Conservation (phyloP, 805 yeast genomes). For the Torulaspora delbrueckii region DNA sequence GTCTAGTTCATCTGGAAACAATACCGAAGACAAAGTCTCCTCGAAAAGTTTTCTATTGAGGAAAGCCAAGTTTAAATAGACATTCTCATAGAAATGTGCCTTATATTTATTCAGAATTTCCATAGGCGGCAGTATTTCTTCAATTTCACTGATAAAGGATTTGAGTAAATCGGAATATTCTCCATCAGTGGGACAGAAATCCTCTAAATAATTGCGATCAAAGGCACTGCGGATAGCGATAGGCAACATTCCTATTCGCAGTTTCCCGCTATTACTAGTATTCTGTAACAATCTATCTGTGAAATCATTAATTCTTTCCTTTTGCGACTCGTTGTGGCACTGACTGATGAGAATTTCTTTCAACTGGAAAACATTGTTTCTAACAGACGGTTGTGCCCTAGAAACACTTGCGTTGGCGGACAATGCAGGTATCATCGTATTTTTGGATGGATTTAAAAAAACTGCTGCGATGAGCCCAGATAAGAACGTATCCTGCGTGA, state of each 20-base stretch:
- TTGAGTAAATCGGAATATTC: conserved; percentile 27
- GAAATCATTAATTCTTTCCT: conserved; percentile 24
- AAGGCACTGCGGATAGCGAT: conserved; percentile 22
- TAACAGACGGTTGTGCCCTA: conserved; percentile 27
- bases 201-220: conserved; percentile 28
- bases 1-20: conserved; percentile 18
- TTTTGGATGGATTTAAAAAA: conserved; percentile 27
- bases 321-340: conserved; percentile 23
- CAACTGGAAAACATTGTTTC: conserved; percentile 21
- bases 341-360: conserved; percentile 25
- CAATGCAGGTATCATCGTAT: conserved; percentile 30
- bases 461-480: conserved; percentile 29
- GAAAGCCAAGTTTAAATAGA: conserved; percentile 30
- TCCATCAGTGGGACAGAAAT: conserved; percentile 22
- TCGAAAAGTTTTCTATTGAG: conserved; percentile 30
- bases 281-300: conserved; percentile 29
- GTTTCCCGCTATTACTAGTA: conserved; percentile 18
- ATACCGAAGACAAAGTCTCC: conserved; percentile 23
- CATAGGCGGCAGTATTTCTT: conserved; percentile 27
- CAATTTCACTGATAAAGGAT: conserved; percentile 22
- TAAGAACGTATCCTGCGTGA: conserved; percentile 30
- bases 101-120: conserved; percentile 25
- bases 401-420: conserved; percentile 26
- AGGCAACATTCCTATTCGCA: conserved; percentile 23
- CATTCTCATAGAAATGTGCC: conserved; percentile 25